Evolutionary conservation across 371 early-diverging fungal genomes (phyloP).

Genomic region (Zopfochytrium polystomum): DNA sequence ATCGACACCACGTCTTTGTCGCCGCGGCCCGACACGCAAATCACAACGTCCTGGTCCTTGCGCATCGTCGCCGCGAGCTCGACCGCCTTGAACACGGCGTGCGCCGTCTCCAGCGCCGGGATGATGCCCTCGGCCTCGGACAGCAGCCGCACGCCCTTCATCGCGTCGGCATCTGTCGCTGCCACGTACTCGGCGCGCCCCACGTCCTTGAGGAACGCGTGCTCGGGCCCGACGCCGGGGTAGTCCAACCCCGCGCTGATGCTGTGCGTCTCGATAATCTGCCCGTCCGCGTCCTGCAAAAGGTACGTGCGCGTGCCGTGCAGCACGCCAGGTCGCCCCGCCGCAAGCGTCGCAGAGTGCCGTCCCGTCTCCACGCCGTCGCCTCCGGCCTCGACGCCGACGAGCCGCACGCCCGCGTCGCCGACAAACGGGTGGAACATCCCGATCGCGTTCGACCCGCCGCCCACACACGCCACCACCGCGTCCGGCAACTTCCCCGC

Average conservation of each 20-base stretch:
- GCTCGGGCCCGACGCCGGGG: slow-evolving; percentile 97
- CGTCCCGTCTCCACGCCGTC: no score
- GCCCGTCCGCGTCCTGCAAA: slow-evolving; percentile 89
- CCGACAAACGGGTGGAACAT: slow-evolving; percentile 86
- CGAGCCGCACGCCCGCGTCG: slow-evolving; percentile 73
- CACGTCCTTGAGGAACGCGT: no score
- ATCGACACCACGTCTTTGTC: slow-evolving; percentile 97
- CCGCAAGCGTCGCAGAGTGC: slow-evolving; percentile 87
- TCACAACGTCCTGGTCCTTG: slow-evolving; percentile 79
- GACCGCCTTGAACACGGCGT: slow-evolving; percentile 74
- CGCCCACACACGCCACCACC: no score
- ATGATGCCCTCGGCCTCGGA: slow-evolving; percentile 89
- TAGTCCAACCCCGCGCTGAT: slow-evolving; percentile 96
- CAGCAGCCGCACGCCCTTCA: slow-evolving; percentile 81
- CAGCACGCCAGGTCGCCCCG: slow-evolving; percentile 89
- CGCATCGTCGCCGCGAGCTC: slow-evolving; percentile 73
- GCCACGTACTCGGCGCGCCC: slow-evolving; percentile 84
- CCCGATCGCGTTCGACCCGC: no score
- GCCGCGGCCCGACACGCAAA: slow-evolving; percentile 92
- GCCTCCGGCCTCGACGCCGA: slow-evolving; percentile 95
- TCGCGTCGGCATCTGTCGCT: no score
- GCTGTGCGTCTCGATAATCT: slow-evolving; percentile 91
- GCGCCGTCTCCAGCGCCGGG: no score
- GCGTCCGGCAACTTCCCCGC: no score
- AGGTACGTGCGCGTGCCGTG: slow-evolving; percentile 94